Percentiles rank a stretch among this genome's conserved stretches.
phyloP scores from a whole-genome alignment of 805 yeast genomes.

The Yarrowia sp. region DNA sequence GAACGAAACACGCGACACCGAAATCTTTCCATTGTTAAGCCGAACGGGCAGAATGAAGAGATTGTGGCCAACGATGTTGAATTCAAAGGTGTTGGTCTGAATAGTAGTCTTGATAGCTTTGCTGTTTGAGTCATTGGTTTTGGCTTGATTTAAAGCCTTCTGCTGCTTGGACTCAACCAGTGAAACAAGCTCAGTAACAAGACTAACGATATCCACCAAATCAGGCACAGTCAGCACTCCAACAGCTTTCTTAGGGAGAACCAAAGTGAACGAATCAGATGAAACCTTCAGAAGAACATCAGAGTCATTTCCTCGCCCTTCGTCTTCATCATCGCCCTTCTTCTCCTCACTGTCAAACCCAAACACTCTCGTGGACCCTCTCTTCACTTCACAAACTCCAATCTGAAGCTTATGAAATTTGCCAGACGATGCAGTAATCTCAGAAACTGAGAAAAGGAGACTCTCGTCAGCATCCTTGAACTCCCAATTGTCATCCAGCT shows the following conservation, averaged over 20 bases:
- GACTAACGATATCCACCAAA: conserved; percentile 5
- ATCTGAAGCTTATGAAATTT: conserved; percentile 7
- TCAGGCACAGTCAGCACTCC: not conserved
- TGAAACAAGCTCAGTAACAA: not conserved
- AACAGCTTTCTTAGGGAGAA: conserved; percentile 5
- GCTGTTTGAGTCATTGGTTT: not conserved
- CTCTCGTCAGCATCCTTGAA: not conserved
- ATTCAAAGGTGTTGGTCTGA: conserved; percentile 11
- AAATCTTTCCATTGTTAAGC: not conserved
- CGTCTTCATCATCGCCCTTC: not conserved
- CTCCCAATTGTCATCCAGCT: not conserved
- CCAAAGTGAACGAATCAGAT: conserved; percentile 2
- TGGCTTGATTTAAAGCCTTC: not conserved
- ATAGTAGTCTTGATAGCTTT: not conserved
- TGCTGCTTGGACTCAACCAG: conserved; percentile 5
- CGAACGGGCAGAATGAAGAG: conserved; percentile 19
- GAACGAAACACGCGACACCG: conserved; percentile 17
- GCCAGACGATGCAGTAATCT: conserved; percentile 16
- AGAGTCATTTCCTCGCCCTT: not conserved
- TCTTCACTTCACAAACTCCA: conserved; percentile 14
- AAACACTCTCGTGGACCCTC: conserved; percentile 9
- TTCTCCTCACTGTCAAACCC: conserved; percentile 4
- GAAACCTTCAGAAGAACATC: not conserved
- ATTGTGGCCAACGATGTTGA: not conserved
- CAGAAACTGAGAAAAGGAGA: not conserved